phyloP scores from a whole-genome alignment of 2,329 filamentous ascomycete genomes.

The Colletotrichum sp. region DNA sequence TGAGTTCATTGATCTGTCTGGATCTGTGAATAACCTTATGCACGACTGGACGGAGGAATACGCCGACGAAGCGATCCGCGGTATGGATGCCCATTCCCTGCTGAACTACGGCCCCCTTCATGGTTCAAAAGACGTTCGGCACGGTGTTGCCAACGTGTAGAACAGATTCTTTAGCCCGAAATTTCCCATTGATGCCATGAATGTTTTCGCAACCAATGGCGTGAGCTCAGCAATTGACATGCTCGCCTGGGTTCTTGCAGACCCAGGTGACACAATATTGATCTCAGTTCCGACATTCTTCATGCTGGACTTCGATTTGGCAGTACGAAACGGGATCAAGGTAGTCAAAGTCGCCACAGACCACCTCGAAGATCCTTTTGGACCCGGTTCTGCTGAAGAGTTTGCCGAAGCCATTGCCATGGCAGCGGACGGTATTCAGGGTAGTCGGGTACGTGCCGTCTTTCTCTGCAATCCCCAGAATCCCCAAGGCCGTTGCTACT shows the following conservation, averaged over 20 bases:
- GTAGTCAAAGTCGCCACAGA: neutral
- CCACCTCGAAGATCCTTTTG: neutral
- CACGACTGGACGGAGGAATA: neutral
- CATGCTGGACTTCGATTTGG: neutral
- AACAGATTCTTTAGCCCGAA: neutral
- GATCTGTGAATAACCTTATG: neutral
- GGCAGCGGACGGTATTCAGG: neutral
- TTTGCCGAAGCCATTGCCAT: neutral
- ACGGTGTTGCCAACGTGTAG: neutral
- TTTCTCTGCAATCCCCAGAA: neutral
- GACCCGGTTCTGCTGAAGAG: fast-evolving
- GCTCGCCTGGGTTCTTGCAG: neutral
- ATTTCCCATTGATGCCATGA: neutral
- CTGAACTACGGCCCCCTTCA: neutral
- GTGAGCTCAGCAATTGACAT: neutral
- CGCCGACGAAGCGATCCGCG: neutral
- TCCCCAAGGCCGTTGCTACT: neutral
- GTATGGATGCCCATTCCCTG: neutral
- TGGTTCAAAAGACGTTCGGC: neutral
- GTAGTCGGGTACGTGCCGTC: fast-evolving
- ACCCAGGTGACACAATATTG: neutral
- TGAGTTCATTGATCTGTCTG: neutral
- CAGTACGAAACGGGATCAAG: neutral
- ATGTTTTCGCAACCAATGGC: neutral
- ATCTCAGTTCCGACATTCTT: neutral